Percentiles rank a stretch among this genome's conserved stretches.
Evolutionary conservation across 768 basidiomycete genomes (phyloP).

Genomic region (Termitomyces sp.): DNA sequence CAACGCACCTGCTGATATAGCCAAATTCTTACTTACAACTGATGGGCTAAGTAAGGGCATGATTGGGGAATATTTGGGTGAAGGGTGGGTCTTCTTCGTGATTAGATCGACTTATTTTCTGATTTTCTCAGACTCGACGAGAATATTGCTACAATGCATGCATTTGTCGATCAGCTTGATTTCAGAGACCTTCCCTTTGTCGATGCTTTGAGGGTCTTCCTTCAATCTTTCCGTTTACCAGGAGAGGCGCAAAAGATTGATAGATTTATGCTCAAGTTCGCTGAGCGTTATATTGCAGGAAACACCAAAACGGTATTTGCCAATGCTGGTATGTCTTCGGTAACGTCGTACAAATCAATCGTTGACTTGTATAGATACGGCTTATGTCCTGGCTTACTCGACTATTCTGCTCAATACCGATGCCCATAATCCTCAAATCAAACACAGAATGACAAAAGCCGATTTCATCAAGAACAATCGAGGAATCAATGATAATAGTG

Average conservation of each 20-base stretch:
- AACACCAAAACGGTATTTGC: constrained; percentile 84
- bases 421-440: constrained; percentile 92
- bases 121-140: constrained; percentile 62
- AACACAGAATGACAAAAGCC: constrained; percentile 86
- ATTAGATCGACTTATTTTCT: not conserved
- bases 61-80: constrained; percentile 98
- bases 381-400: constrained; percentile 93
- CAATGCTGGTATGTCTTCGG: constrained; percentile 71
- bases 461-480: constrained; percentile 95
- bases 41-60: constrained; percentile 93
- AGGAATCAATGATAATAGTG: constrained; percentile 88
- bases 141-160: constrained; percentile 94
- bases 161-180: constrained; percentile 91
- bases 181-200: constrained; percentile 80
- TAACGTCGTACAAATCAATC: not conserved
- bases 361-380: constrained; percentile 56
- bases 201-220: constrained; percentile 82
- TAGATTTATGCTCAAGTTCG: constrained; percentile 98
- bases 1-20: constrained; percentile 70
- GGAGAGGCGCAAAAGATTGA: constrained; percentile 99
- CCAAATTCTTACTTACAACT: constrained; percentile 76
- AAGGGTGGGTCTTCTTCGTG: constrained; percentile 60
- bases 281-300: constrained; percentile 90
- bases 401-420: constrained; percentile 97
- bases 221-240: constrained; percentile 95